Conservation (phyloP, 1,284 basidiomycete species). For the Melampsora americana region DNA sequence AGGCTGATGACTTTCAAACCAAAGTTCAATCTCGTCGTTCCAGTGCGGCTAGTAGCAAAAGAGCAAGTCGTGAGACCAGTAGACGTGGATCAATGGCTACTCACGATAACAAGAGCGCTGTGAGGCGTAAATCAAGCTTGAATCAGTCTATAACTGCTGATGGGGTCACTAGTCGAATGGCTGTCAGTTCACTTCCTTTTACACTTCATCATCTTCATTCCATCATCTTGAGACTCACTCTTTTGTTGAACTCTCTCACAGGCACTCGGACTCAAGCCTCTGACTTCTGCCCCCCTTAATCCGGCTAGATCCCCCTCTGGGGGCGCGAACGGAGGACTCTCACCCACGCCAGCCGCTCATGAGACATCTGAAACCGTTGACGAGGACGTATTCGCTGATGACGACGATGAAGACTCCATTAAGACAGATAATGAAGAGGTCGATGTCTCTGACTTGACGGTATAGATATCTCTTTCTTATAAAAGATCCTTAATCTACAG, state of each 20-base stretch:
- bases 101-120: background rate
- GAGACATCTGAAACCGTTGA: conserved; percentile 55
- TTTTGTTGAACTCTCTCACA: conserved; percentile 12
- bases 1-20: conserved; percentile 65
- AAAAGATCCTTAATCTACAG: conserved; percentile 8
- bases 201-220: conserved; percentile 30
- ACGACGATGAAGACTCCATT: conserved; percentile 58
- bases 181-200: conserved; percentile 11
- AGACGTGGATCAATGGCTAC: conserved; percentile 45
- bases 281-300: conserved; percentile 48
- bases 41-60: conserved; percentile 43
- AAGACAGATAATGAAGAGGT: conserved; percentile 54
- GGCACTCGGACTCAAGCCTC: conserved; percentile 43
- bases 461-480: conserved; percentile 44
- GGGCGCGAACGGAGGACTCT: background rate
- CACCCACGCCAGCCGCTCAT: conserved; percentile 44
- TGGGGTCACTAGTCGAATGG: conserved; percentile 46
- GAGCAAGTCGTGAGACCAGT: conserved; percentile 29
- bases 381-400: conserved; percentile 60
- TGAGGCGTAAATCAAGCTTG: conserved; percentile 45
- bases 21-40: conserved; percentile 47
- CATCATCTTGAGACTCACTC: conserved; percentile 52
- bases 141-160: conserved; percentile 46
- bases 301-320: conserved; percentile 51
- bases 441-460: conserved; percentile 58